Base-by-base conservation (phyloP, 2,329 filamentous ascomycete species). In the Ascocoryne sarcoides region DNA sequence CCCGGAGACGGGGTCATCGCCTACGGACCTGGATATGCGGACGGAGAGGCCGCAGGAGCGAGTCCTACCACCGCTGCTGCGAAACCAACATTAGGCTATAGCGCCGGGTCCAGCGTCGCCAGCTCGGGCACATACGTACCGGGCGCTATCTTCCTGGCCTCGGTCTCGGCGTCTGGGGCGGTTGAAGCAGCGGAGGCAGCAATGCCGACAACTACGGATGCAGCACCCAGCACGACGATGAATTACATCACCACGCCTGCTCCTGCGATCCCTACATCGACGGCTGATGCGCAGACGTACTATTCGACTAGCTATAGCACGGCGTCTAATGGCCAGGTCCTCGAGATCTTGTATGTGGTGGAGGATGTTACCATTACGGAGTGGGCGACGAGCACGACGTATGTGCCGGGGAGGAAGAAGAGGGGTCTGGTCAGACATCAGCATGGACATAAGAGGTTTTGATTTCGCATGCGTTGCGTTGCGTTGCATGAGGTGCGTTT, bases 1-100 rank as follows among this genome's bases (percentile, higher is more conserved):
- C 86, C 87, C 4, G 85, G 87, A 32, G 70, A 74, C 43, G 62
- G 77, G 15, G 45, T 59, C 4, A 67, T 82, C 44, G 48, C 60
- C 29, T 57, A 53, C 41, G 69, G 69, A 3, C 67, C 68, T 9
- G 63, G 40, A 4, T 63, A 62, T 31, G 67, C 65, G 0, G 43
- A 39, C 4, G 54, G 47, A 16, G 43, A 37, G 19, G 36, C 41
- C 23, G 37, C 48, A 4, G 42, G 41, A 32, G 46, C 26, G 10
- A 10, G 32, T 8, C 31, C 44, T 4, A 28, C 47, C 12, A 37
- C 53, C 21, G 48, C 52, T 16, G 16, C n/a, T 50, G 33, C 16
- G 7, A 8, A 32, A 32, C 53, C 58, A 5, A 55, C 55, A 1
- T 44, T 61, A 1, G 48, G 51, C 2, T 54, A 60, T 46, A 51